Percentiles rank a stretch among this genome's conserved stretches.
Evolutionary conservation across 176 grass and related monocot genomes (phyloP).

Genomic region (Pharus latifolius): DNA sequence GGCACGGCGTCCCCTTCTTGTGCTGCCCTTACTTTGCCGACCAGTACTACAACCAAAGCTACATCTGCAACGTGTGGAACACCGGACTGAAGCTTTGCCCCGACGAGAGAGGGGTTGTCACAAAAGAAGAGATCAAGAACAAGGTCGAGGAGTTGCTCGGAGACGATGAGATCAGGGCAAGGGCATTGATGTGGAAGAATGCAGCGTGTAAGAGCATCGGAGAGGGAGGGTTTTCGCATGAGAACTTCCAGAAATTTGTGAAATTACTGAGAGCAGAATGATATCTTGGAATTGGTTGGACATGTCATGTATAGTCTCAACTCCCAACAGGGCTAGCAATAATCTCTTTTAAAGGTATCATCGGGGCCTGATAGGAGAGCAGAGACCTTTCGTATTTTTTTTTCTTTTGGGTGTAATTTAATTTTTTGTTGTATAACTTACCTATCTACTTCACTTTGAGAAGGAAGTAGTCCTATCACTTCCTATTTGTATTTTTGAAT

Average conservation of each 20-base stretch:
- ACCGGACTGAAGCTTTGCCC: constrained; percentile 38
- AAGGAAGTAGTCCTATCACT: too few species aligned
- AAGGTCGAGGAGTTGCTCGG: constrained; percentile 26
- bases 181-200: constrained; percentile 22
- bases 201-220: constrained; percentile 16
- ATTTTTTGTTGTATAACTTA: too few species aligned
- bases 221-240: constrained; percentile 38
- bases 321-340: too few species aligned
- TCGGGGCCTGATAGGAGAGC: too few species aligned
- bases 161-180: constrained; percentile 32
- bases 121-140: constrained; percentile 25
- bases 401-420: too few species aligned
- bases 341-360: too few species aligned
- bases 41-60: constrained; percentile 64
- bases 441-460: too few species aligned
- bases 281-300: not conserved
- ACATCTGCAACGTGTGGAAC: constrained; percentile 67
- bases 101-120: constrained; percentile 28
- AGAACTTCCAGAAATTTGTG: constrained; percentile 43
- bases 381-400: too few species aligned
- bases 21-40: constrained; percentile 74
- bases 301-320: too few species aligned
- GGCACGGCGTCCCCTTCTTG: constrained; percentile 54
- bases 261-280: constrained; percentile 27
- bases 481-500: too few species aligned